Percentiles rank a stretch among this genome's conserved stretches.
phyloP scores from a whole-genome alignment of 2,329 filamentous ascomycete genomes.

The Penicillium sp. region DNA sequence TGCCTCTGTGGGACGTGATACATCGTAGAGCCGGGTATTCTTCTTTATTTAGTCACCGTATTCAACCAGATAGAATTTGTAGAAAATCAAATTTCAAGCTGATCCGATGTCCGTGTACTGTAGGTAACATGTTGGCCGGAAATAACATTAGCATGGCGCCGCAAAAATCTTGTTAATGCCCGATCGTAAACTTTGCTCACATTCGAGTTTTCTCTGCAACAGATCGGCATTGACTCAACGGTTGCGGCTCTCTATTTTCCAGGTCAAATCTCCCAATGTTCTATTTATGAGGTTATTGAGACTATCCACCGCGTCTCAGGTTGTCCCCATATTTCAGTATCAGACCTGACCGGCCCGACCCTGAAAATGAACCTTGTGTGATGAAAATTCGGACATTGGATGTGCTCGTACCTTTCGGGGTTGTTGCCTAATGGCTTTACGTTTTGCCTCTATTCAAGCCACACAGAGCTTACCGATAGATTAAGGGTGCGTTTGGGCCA shows the following conservation, averaged over 20 bases:
- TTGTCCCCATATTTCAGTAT: background rate
- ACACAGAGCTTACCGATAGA: background rate
- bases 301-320: background rate
- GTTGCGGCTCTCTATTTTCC: background rate
- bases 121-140: too few species aligned
- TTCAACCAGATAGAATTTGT: background rate
- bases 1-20: background rate
- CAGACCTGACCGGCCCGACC: background rate
- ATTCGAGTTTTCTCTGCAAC: background rate
- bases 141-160: background rate
- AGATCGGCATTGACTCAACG: background rate
- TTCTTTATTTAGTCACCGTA: background rate
- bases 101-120: background rate
- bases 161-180: background rate
- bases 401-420: too few species aligned
- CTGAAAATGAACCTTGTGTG: background rate
- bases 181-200: background rate
- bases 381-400: background rate
- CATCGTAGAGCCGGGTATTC: background rate
- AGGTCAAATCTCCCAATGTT: background rate
- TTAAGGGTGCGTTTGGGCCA: background rate
- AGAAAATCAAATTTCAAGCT: background rate
- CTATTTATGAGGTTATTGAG: background rate
- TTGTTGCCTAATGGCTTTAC: background rate
- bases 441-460: background rate